Percentiles rank a stretch among this genome's conserved stretches.
Evolutionary conservation across 2,329 filamentous ascomycete genomes (phyloP).

Genomic region (Hymenoscyphus infarciens): DNA sequence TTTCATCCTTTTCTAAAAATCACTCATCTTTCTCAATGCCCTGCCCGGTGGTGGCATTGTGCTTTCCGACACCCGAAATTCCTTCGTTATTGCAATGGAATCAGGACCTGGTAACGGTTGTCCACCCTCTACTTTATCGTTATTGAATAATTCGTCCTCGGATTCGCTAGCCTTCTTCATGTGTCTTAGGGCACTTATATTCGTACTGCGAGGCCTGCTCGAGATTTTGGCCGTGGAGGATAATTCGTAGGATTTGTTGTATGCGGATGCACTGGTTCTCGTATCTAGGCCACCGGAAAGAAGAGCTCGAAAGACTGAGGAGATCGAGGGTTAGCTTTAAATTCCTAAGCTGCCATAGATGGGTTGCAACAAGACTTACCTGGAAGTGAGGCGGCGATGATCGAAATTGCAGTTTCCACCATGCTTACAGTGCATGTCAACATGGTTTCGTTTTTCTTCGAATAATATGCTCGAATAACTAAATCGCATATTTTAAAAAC

Average conservation of each 20-base stretch:
- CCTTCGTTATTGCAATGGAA: constrained; percentile 9
- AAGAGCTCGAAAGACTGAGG: neutral
- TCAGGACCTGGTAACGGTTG: neutral
- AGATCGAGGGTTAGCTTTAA: neutral
- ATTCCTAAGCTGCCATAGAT: neutral
- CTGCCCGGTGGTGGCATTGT: neutral
- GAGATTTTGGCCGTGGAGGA: constrained; percentile 6
- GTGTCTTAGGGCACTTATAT: neutral
- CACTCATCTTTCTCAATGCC: neutral
- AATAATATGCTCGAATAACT: constrained; percentile 37
- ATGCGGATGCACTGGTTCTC: neutral
- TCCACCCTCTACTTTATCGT: neutral
- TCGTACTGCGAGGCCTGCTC: neutral
- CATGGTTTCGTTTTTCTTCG: constrained; percentile 37
- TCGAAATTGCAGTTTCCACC: constrained; percentile 40
- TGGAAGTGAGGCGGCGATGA: constrained; percentile 34
- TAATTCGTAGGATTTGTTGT: constrained; percentile 19
- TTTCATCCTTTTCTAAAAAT: neutral
- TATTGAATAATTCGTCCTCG: constrained; percentile 12
- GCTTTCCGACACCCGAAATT: constrained; percentile 2
- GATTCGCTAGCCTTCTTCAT: constrained; percentile 6
- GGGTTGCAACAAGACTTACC: neutral
- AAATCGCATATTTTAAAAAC: constrained; percentile 11
- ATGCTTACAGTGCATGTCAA: constrained; percentile 39
- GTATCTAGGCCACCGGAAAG: neutral